phyloP scores from a whole-genome alignment of 352 stramenopile genomes.

The Phytophthora vignae region DNA sequence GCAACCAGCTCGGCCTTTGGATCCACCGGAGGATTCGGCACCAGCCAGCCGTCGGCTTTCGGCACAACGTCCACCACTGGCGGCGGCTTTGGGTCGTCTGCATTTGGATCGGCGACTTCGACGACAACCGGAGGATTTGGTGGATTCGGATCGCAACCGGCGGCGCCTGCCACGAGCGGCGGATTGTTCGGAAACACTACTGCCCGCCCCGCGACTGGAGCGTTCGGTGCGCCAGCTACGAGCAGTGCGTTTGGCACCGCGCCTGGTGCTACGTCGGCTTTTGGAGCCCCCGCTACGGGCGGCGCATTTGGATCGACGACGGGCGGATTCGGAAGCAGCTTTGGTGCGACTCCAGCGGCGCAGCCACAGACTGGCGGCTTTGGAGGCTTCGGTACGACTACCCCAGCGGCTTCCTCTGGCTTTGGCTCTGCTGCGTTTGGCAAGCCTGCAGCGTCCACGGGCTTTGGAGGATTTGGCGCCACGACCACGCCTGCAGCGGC shows the following conservation, averaged over 20 bases:
- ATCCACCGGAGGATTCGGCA: conserved; percentile 44
- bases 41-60: conserved; percentile 44
- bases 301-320: conserved; percentile 52
- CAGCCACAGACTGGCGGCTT: conserved; percentile 51
- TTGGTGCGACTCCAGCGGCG: conserved; percentile 50
- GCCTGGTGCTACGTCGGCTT: conserved; percentile 41
- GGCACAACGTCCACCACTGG: conserved; percentile 41
- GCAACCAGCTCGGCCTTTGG: conserved; percentile 54
- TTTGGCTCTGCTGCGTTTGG: conserved; percentile 60
- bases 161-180: conserved; percentile 36
- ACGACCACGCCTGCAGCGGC: conserved; percentile 37
- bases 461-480: conserved; percentile 53
- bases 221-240: conserved; percentile 51
- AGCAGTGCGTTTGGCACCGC: conserved; percentile 56
- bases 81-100: conserved; percentile 44
- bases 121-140: conserved; percentile 46
- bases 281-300: conserved; percentile 42
- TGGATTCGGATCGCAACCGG: conserved; percentile 60
- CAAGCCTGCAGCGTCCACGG: conserved; percentile 45
- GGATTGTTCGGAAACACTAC: conserved; percentile 50
- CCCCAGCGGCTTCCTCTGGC: conserved; percentile 41
- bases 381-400: conserved; percentile 58
- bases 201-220: conserved; percentile 25
- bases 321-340: conserved; percentile 59
- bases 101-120: conserved; percentile 42